Base-by-base conservation (phyloP, 345 rosid genomes). In the Schrenkiella parvula region DNA sequence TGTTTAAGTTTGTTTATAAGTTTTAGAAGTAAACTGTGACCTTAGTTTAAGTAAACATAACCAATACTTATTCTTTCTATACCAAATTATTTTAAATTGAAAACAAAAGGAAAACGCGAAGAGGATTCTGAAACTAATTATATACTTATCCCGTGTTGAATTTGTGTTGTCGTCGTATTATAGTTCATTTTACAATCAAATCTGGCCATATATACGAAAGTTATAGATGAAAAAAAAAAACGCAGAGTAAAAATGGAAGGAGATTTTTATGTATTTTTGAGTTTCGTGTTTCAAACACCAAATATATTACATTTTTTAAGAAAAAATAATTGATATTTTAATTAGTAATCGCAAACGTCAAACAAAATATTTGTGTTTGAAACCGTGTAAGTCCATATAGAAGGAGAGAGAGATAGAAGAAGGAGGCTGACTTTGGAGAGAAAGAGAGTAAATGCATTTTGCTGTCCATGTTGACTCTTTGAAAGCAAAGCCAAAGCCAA, bases 381-480 rank as follows among this genome's bases (percentile, higher is more conserved):
- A 72, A 64, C 64, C 64, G 70, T 72, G 70, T 32, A 51, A 52
- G 26, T 62, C 46, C 69, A 72, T n/a, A 68, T 5, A 42, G 54
- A 52, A 52, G 55, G 66, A 46, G 66, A 64, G 66, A 64, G 50
- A 55, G 66, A 61, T n/a, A 17, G 38, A 43, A 61, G 71, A 46
- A 64, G 73, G 61, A 56, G 73, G 73, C 70, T 86, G 93, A 91
- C 97, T 87, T 84, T 77, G 42, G 74, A 71, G 54, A 77, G 75
- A 67, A 22, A 63, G 73, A 48, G 89, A 86, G 90, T 87, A 83
- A 86, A 91, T 91, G 91, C 87, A 54, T 43, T 44, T 63, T 79
- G 85, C 86, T 85, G 86, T 64, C 76, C 74, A 54, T 71, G 83
- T 91, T 91, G 91, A 91, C 91, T 84, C 85, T 77, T 59, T 64